Base-by-base conservation (phyloP, 345 rosid species). In the Eucalyptus pauciflora region DNA sequence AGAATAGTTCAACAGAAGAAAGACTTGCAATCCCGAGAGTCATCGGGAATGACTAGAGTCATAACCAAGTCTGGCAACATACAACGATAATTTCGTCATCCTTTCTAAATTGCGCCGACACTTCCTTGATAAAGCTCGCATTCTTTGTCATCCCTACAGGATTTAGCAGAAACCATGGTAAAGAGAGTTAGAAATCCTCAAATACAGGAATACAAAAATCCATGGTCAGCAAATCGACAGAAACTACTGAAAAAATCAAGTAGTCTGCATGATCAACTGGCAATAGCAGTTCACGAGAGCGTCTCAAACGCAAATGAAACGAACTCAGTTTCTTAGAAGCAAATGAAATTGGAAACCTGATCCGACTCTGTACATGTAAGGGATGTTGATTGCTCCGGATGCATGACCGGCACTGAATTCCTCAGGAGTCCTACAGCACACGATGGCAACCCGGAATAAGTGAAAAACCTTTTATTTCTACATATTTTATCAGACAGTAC, bases 11-110 rank as follows among this genome's bases (percentile, higher is more conserved):
- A 43, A 76, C 33, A 45, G 20, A 24, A 25, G 17, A 29, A 24
- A 48, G 37, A 69, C 49, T 45, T 9, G 51, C 37, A 12, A 64
- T 60, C 76, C 56, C 18, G 69, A 85, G 80, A 18, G 31, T 90
- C 69, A 45, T 81, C 64, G 45, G n/a, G 41, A 86, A 90, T 31
- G 14, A 71, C 25, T 58, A 13, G 27, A 64, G 41, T 45, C 29
- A 7, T 27, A 43, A 50, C 54, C 29, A 49, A 86, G 50, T 41
- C 43, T 27, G 90, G 90, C 9, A n/a, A 89, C 96, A 52, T 91
- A 97, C 99, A 43, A 96, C 94, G 89, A 97, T 93, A 86, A 97
- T 94, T 87, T 97, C 99, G 91, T 95, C 97, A 51, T 95, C 93
- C 92, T 94, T 93, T 79, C 94, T 94, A 83, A 96, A 96, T 86